Conservation (phyloP, 495 filamentous ascomycete species). For the Sporormia fimetaria region DNA sequence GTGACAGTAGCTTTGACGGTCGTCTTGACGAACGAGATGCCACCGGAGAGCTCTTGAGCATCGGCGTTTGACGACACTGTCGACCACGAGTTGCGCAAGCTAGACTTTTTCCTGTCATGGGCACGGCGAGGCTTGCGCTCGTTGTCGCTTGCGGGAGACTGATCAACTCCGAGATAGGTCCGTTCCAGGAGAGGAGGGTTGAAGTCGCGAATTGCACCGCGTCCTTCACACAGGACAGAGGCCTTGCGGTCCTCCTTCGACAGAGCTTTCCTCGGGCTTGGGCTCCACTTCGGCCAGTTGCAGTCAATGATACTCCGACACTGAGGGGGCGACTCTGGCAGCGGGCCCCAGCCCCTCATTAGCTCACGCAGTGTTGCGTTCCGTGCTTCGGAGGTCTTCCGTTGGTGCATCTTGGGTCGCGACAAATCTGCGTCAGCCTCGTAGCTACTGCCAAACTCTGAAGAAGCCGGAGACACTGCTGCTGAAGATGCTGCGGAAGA, state of each 20-base stretch:
- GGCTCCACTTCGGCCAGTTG: constrained; percentile 5
- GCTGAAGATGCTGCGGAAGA: too few species aligned
- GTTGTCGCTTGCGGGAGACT: background rate
- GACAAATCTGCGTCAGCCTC: too few species aligned
- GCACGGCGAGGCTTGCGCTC: background rate
- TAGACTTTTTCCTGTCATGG: background rate
- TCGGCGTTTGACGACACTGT: background rate
- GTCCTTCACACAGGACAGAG: background rate
- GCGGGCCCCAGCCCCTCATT: background rate
- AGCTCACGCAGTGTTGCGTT: constrained; percentile 9
- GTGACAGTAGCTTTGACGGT: background rate
- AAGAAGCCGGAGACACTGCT: too few species aligned
- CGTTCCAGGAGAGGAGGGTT: constrained; percentile 5
- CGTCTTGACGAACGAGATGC: constrained; percentile 4
- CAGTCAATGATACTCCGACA: background rate
- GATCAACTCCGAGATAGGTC: constrained; percentile 3
- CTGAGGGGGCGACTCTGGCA: background rate
- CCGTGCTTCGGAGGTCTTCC: constrained; percentile 1
- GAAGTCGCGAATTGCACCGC: background rate
- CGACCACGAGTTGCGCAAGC: constrained; percentile 1
- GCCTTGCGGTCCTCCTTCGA: constrained; percentile 2
- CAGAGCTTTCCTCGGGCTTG: background rate
- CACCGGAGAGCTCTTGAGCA: background rate
- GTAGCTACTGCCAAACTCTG: too few species aligned
- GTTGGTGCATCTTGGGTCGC: background rate